Base-by-base conservation (phyloP, 768 basidiomycete species). In the Mycena metata region DNA sequence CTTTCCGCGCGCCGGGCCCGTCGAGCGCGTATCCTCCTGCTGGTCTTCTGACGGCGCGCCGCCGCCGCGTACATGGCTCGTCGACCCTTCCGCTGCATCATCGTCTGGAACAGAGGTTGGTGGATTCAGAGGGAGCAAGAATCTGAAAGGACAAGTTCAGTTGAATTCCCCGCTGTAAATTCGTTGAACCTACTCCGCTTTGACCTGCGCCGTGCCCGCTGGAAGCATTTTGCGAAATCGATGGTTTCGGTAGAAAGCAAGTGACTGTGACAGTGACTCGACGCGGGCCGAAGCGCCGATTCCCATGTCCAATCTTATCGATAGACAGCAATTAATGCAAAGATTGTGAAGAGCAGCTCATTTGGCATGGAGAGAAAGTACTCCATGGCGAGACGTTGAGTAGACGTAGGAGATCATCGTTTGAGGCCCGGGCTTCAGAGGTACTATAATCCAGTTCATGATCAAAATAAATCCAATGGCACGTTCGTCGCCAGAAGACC, bases 41-140 rank as follows among this genome's bases (percentile, higher is more conserved):
- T 69, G 69, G 17, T 72, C 76, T 13, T 67, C 76, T 66, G 72
- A 71, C 12, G 74, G 72, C 26, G 70, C 65, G 50, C 75, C 69
- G 30, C 75, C 69, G 30, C 76, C 76, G 10, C 74, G 78, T 67
- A 59, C 74, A 62, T 75, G 79, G 73, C 80, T 83, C 1, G 84
- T 86, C 16, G 81, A 79, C 24, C 88, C 91, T 71, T 93, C 92
- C 2, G 91, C 91, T 17, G 86, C 85, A 71, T 88, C 88, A 69
- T 90, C 89, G 69, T 89, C 87, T 13, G 79, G 81, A 8, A 75
- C 64, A 26, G 78, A 61, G 23, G 72, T 72, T 13, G 73, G 51
- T 23, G 73, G 71, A 15, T 69, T 70, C 24, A 75, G 57, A 10
- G 77, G 72, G 43, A 88, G 69, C 4, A 88, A 75, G 69, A 79